Base-by-base conservation (phyloP, 169 alveolate genomes). In the Babesia caballi region DNA sequence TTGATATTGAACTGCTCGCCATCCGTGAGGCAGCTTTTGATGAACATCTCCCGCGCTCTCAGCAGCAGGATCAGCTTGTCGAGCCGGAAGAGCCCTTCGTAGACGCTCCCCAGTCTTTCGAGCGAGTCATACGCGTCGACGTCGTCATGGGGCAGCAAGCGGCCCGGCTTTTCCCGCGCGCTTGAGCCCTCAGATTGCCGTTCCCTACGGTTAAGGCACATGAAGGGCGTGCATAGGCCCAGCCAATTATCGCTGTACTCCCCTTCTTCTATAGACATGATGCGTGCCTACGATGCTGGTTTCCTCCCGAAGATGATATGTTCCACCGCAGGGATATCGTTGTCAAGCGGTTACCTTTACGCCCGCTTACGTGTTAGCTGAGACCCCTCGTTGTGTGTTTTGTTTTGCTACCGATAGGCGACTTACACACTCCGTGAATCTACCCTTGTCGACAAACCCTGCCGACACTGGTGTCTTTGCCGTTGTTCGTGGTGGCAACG, bases 141-240 rank as follows among this genome's bases (percentile, higher is more conserved):
- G 4, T 4, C 42, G 4, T 12, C 27, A 19, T 53, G 7, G 6
- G 23, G 5, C 46, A 21, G 11, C 8, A 35, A 15, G 11, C 12
- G n/a, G 4, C 27, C 49, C 7, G n/a, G 19, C 7, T 23, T 12
- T 2, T 15, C 6, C 17, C 19, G 28, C 7, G 8, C 66, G 15
- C 11, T 9, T 14, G 4, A 23, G 9, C 36, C 73, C 12, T 63
- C 73, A 0, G 44, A 19, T 11, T 19, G 51, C 23, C 73, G 17
- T 30, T 63, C 73, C 28, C 25, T 63, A 11, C 73, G 73, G 15
- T 4, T 28, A 5, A 63, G 60, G 60, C 73, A 63, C 28, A 47
- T 41, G 40, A 63, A 63, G 27, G 73, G 73, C 54, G 73, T 47
- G 28, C 73, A 63, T 9, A 63, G 49, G 4, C 73, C 73, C 52